Evolutionary conservation across 805 yeast species (phyloP).

Genomic region (Yarrowia keelungensis): DNA sequence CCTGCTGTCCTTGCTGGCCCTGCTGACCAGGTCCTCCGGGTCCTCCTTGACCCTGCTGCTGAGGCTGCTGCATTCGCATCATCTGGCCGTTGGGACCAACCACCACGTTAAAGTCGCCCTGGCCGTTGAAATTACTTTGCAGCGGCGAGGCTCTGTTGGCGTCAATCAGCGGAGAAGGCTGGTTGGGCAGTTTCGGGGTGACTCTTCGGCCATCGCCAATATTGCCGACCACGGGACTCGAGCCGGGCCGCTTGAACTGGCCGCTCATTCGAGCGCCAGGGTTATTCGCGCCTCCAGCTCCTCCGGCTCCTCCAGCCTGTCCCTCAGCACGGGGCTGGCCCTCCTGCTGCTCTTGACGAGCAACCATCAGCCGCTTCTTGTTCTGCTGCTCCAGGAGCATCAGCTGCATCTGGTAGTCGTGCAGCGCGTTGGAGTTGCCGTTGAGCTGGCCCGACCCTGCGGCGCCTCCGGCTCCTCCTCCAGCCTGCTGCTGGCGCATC

Average conservation of each 20-base stretch:
- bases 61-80: slow-evolving; percentile 43
- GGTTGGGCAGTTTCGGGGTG: slow-evolving; percentile 48
- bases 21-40: slow-evolving; percentile 33
- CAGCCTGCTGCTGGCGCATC: slow-evolving; percentile 48
- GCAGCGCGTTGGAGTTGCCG: slow-evolving; percentile 62
- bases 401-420: slow-evolving; percentile 82
- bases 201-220: slow-evolving; percentile 42
- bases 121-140: slow-evolving; percentile 44
- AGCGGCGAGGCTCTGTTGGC: slow-evolving; percentile 48
- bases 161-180: slow-evolving; percentile 45
- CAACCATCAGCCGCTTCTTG: slow-evolving; percentile 62
- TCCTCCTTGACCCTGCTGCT: slow-evolving; percentile 38
- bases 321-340: slow-evolving; percentile 40
- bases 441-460: slow-evolving; percentile 49
- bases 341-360: slow-evolving; percentile 51
- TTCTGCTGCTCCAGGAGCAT: slow-evolving; percentile 78
- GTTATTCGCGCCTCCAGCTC: not conserved
- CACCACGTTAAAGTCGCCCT: slow-evolving; percentile 47
- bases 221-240: slow-evolving; percentile 32
- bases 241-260: slow-evolving; percentile 37
- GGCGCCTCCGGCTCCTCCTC: slow-evolving; percentile 48
- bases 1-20: slow-evolving; percentile 10
- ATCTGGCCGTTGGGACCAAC: slow-evolving; percentile 46
- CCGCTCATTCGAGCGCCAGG: slow-evolving; percentile 24
- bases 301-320: slow-evolving; percentile 33